Evolutionary conservation across 2,329 filamentous ascomycete species (phyloP).

Genomic region (Penicillium rolfsii): DNA sequence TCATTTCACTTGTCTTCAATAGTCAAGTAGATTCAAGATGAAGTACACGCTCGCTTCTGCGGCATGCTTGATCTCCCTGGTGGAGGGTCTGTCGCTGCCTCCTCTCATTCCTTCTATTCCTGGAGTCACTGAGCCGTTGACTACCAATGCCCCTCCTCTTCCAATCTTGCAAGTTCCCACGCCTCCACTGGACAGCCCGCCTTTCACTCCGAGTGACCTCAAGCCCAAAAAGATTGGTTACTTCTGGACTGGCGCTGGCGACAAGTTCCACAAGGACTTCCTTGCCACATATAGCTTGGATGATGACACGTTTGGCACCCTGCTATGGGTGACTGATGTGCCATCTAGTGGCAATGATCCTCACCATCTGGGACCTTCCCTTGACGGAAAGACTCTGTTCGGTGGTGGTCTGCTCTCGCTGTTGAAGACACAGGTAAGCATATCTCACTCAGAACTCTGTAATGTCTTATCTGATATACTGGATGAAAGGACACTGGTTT

Average conservation of each 20-base stretch:
- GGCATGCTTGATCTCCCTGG: constrained; percentile 25
- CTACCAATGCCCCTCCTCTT: constrained; percentile 55
- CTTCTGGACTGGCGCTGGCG: constrained; percentile 65
- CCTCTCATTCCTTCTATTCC: constrained; percentile 63
- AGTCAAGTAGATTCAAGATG: constrained; percentile 16
- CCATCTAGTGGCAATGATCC: constrained; percentile 63
- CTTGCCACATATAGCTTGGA: constrained; percentile 62
- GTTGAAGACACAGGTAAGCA: constrained; percentile 55
- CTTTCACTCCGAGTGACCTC: constrained; percentile 58
- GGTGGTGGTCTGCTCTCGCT: constrained; percentile 63
- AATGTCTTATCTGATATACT: not conserved
- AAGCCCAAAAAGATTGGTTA: constrained; percentile 69
- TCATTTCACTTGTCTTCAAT: not conserved
- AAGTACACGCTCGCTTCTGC: constrained; percentile 22
- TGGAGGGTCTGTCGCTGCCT: constrained; percentile 46
- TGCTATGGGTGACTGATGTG: constrained; percentile 62
- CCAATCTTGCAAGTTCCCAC: constrained; percentile 63
- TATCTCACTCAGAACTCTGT: not conserved
- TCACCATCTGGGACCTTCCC: constrained; percentile 60
- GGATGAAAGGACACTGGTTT: constrained; percentile 59
- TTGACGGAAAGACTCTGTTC: constrained; percentile 61
- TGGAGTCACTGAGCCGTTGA: constrained; percentile 62
- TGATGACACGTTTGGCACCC: constrained; percentile 65
- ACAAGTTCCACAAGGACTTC: constrained; percentile 64
- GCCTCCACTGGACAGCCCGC: constrained; percentile 59